Base-by-base conservation (phyloP, 441 rosid species). In the California macrophylla region DNA sequence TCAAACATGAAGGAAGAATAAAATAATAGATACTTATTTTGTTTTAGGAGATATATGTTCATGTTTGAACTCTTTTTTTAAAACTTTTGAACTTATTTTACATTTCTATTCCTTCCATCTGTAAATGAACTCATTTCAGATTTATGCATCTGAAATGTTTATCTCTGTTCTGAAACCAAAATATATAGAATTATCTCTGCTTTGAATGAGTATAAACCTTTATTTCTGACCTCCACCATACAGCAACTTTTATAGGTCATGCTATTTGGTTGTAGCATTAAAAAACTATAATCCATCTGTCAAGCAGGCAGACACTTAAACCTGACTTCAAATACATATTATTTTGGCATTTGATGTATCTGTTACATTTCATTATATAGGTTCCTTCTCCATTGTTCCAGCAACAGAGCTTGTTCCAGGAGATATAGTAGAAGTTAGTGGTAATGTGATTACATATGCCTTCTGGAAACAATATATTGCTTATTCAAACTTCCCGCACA, bases 351-450 rank as follows among this genome's bases (percentile, higher is more conserved):
- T 32, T 23, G 56, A 25, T 63, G 9, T 62, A 26, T 65, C 6
- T 60, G 28, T 67, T n/a, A 69, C 74, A 70, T 68, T 72, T 63
- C 34, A 58, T 34, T 74, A 75, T 54, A 74, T 87, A 94, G 99
- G 99, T 76, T 92, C 96, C 82, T 94, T 94, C 74, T 92, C 99
- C 72, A 94, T 94, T 70, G 87, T 94, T 76, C 89, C 96, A 58
- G 97, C 98, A 75, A 77, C 99, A 64, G 98, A 92, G 71, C 86
- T 94, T 79, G 99, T 94, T 73, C 93, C 96, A 28, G 98, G 98
- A 64, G 98, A 94, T 82, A 80, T 94, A 66, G 97, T 94, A 78
- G 98, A 94, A 86, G 89, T 94, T 68, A 80, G 84, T 77, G 97
- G 99, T 90, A 81, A 75, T 85, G 77, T 63, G 40, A 66, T 75